Percentiles rank a stretch among this genome's conserved stretches.
Evolutionary conservation across 495 filamentous ascomycete species (phyloP).

Genomic region (Alectoria sarmentosa): DNA sequence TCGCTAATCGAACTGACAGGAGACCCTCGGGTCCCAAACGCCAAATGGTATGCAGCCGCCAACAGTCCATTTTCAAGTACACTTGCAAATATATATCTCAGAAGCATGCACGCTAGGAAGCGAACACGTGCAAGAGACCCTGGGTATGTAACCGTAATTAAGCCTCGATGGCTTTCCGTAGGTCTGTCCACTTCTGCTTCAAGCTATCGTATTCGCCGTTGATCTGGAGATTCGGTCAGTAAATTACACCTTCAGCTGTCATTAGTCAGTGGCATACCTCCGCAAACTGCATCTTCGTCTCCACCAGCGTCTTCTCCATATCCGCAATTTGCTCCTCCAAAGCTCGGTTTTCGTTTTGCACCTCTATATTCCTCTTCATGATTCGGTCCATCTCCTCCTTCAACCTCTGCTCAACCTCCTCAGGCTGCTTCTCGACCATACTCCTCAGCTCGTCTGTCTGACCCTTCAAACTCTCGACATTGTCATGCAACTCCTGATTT

Average conservation of each 20-base stretch:
- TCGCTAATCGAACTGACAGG: conserved; percentile 15
- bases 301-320: conserved; percentile 89
- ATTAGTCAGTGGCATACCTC: conserved; percentile 56
- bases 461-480: conserved; percentile 75
- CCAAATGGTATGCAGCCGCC: conserved; percentile 14
- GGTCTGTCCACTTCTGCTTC: conserved; percentile 71
- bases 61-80: background rate
- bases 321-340: conserved; percentile 88
- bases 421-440: conserved; percentile 82
- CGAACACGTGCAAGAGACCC: background rate
- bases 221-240: conserved; percentile 44
- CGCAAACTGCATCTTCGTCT: conserved; percentile 90
- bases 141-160: background rate
- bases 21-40: background rate
- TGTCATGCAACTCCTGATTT: conserved; percentile 79
- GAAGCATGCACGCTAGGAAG: background rate
- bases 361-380: conserved; percentile 86
- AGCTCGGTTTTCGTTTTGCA: conserved; percentile 85
- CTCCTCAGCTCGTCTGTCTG: conserved; percentile 76
- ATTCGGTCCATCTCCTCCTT: conserved; percentile 84
- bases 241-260: background rate
- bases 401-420: conserved; percentile 77
- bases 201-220: conserved; percentile 68
- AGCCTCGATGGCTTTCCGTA: conserved; percentile 58
- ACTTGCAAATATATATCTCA: background rate